These are phyloP conservation scores for Taiozyma sp. DNA, from an alignment of 1,139 yeast genomes.

Conservation along the genomic window DNA sequence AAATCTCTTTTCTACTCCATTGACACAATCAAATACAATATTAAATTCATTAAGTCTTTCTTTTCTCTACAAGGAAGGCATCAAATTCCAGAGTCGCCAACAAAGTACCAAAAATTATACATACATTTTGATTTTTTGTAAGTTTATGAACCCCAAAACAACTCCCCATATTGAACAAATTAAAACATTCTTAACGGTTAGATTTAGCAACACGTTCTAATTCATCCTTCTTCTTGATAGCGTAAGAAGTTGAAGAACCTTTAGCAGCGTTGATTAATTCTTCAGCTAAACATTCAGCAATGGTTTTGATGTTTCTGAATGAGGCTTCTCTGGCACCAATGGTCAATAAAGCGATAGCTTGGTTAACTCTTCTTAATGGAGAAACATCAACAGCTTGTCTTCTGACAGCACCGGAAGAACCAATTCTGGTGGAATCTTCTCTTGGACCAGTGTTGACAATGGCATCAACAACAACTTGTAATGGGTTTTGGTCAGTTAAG, in stretches of 20 bases:
- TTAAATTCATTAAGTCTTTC: neutral
- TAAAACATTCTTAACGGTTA: constrained; percentile 74
- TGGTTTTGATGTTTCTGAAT: constrained; percentile 99
- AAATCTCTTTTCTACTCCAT: neutral
- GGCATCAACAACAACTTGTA: constrained; percentile 99
- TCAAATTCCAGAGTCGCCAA: neutral
- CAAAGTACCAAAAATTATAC: constrained; percentile 9
- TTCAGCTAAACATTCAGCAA: constrained; percentile 99
- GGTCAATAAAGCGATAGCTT: constrained; percentile 96
- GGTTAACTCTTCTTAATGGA: constrained; percentile 99
- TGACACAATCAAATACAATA: neutral
- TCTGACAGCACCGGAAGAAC: constrained; percentile 99
- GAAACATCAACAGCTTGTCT: constrained; percentile 99
- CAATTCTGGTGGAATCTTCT: constrained; percentile 99
- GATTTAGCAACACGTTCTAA: constrained; percentile 99
- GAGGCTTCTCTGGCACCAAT: constrained; percentile 99
- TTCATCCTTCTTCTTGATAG: constrained; percentile 99
- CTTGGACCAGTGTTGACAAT: constrained; percentile 99
- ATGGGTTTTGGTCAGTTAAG: constrained; percentile 98
- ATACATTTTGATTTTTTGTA: constrained; percentile 9
- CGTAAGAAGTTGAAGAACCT: constrained; percentile 99
- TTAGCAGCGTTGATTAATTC: constrained; percentile 99
- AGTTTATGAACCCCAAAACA: constrained; percentile 7
- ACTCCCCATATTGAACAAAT: constrained; percentile 4
- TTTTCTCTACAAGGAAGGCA: neutral